Base-by-base conservation (phyloP, 2,329 filamentous ascomycete genomes). In the Phoma sp. region DNA sequence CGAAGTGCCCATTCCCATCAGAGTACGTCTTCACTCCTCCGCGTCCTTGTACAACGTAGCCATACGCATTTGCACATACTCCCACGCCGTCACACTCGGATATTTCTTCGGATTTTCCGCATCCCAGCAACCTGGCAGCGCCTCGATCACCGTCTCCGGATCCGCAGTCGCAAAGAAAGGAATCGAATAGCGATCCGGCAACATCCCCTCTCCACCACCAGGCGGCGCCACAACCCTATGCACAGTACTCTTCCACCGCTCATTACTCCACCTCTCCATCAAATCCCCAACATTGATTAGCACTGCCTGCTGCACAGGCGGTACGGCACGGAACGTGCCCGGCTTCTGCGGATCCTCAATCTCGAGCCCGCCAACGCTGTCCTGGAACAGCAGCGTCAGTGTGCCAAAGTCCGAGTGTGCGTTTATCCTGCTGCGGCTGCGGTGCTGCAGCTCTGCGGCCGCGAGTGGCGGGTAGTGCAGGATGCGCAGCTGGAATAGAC, bases 331-430 rank as follows among this genome's bases (percentile, higher is more conserved):
- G 33, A 75, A 78, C 2, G 15, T 53, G 0, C 71, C 74, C 1
- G 58, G 59, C 2, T 49, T 21, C 0, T 61, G 37, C 15, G 73
- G 72, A 58, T 74, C 67, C 39, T 67, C 50, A 13, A 78, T 60
- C 54, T 79, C 74, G 3, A 79, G 64, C 2, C 77, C 77, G 10
- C 76, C 77, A 21, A 76, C 74, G 1, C 50, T 45, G 43, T 79
- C 77, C 48, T 79, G 77, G 55, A 78, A 79, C 1, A 80, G 66
- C 9, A 79, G 58, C 3, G 77, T 80, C 36, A 79, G 57, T 1
- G 71, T 72, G 7, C 77, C 76, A 57, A 77, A 78, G 56, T 79
- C 78, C 1, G 73, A 76, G 45, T 80, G 78, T 2, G 77, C 75
- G 15, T 73, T 69, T 44, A 78, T 78, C 3, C 77, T 65, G n/a